Evolutionary conservation across 257 asterid species (phyloP), one percentile per base, ranked within the genome.

Genomic region (Forsythia viridissima): DNA sequence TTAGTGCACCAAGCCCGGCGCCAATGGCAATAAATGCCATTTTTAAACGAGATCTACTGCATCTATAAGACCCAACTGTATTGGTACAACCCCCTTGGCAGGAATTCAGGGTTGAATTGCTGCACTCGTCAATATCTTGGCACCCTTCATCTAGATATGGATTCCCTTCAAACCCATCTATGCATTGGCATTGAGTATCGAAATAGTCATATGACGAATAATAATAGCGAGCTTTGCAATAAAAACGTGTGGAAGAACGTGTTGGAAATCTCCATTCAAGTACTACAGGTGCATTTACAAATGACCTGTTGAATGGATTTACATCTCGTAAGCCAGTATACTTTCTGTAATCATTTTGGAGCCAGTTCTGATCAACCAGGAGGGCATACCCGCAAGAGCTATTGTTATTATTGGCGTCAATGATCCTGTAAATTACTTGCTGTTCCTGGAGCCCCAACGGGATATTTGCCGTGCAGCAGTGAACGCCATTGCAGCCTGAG

Each of bases 301-400:
- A 24, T 24, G 24, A 24, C 24, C 24, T 24, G 24, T 24, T 0
- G 24, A 24, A 24, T 24, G 24, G 24, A 24, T 24, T 24, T 24
- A 24, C 24, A 24, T 24, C 24, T 24, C 24, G 24, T 24, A 24
- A 24, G 24, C 24, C 24, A 24, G 24, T 24, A 24, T 24, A 24
- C 2, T 8, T 70, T 2, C 48, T 70, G 61, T 70, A 80, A 10
- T 44, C 87, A 30, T 44, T 68, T 8, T n/a, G 24, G 12, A 83
- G 69, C 89, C 88, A 82, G 1, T 52, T 70, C 13, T 11, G 55
- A 0, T 78, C 84, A 77, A 39, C 82, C 10, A 78, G 78, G 46
- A 87, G 78, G 24, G 24, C 24, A 24, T 24, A 24, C 24, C 24
- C 24, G 24, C 24, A 24, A 24, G 24, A 24, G 24, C 24, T 24